Conservation (phyloP, 345 rosid species). For the Citrus sinensis region DNA sequence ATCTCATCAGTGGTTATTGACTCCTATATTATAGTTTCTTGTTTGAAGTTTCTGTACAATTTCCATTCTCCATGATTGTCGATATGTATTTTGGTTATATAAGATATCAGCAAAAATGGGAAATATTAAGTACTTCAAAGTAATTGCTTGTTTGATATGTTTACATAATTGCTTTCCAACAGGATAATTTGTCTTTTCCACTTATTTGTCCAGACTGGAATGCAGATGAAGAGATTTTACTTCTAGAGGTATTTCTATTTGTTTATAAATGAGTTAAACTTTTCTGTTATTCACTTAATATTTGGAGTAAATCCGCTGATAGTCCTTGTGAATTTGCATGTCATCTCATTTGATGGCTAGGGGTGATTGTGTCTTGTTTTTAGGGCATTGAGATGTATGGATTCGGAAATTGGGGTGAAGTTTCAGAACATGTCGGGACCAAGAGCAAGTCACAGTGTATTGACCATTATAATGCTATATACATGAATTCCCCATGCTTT, state of each 20-base stretch:
- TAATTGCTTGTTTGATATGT: neutral
- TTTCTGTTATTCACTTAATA: neutral
- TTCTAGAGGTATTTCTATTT: slow-evolving; percentile 67
- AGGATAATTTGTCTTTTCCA: slow-evolving; percentile 95
- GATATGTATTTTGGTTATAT: neutral
- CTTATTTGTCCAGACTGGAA: slow-evolving; percentile 89
- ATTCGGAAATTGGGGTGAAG: slow-evolving; percentile 94
- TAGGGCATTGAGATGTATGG: slow-evolving; percentile 97
- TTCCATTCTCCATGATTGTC: neutral
- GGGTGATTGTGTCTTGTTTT: slow-evolving; percentile 19
- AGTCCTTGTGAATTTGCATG: slow-evolving; percentile 11
- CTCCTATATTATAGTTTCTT: neutral
- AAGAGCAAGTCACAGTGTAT: slow-evolving; percentile 75
- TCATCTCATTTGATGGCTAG: slow-evolving; percentile 27
- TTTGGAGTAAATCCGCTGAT: slow-evolving; percentile 2
- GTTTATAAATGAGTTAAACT: neutral
- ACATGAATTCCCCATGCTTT: slow-evolving; percentile 79
- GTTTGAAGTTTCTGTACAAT: neutral
- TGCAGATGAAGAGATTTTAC: slow-evolving; percentile 91
- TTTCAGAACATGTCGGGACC: slow-evolving; percentile 83
- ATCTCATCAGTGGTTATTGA: neutral
- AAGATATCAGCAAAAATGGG: neutral
- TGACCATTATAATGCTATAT: slow-evolving; percentile 68
- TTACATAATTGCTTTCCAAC: slow-evolving; percentile 22
- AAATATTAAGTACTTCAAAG: neutral